Evolutionary conservation across 75 land plant genomes (phyloP).

Genomic region (Pinus taeda): DNA sequence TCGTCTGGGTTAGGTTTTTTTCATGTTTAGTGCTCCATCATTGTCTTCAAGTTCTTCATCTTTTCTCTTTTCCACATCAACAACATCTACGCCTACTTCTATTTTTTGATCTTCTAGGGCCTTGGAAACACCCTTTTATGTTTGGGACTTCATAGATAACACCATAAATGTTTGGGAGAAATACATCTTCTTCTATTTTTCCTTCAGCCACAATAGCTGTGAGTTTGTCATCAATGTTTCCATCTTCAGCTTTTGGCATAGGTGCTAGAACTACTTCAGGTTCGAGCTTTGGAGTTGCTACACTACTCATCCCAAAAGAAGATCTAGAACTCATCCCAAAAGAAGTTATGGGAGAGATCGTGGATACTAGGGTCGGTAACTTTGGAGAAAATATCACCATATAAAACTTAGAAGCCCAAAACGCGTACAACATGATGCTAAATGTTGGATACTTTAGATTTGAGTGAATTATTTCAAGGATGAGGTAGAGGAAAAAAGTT

Average conservation of each 20-base stretch:
- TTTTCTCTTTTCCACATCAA: conserved; percentile 50
- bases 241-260: conserved; percentile 45
- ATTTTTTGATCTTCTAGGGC: conserved; percentile 42
- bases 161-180: conserved; percentile 29
- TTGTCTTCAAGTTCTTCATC: conserved; percentile 32
- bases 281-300: conserved; percentile 49
- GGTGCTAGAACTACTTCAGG: conserved; percentile 59
- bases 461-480: background rate
- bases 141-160: conserved; percentile 38
- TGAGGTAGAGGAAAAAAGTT: background rate
- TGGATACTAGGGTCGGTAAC: background rate
- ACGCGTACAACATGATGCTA: background rate
- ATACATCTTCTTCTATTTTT: conserved; percentile 22
- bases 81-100: conserved; percentile 42
- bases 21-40: conserved; percentile 41
- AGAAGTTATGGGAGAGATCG: background rate
- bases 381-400: conserved; percentile 8
- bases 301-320: background rate
- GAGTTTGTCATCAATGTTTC: conserved; percentile 27
- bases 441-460: background rate
- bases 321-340: background rate
- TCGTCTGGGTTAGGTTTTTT: conserved; percentile 48
- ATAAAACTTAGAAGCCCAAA: background rate
- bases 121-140: conserved; percentile 27
- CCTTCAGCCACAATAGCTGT: conserved; percentile 18